Percentiles rank a stretch among this genome's conserved stretches.
Conservation (phyloP, 2,329 filamentous ascomycete species). For the Coniochaeta pulveracea region DNA sequence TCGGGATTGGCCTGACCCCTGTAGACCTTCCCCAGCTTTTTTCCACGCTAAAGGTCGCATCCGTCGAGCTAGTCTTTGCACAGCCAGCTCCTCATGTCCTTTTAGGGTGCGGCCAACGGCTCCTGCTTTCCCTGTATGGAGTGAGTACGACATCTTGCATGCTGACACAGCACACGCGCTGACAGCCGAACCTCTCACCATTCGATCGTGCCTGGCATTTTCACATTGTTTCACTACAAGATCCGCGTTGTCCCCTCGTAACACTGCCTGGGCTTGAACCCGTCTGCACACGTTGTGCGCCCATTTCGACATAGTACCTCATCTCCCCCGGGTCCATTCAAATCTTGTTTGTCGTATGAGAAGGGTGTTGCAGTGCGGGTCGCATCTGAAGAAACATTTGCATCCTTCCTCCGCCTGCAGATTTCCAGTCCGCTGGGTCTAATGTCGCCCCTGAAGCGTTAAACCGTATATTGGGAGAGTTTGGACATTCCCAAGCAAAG, state of each 20-base stretch:
- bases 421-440: background rate
- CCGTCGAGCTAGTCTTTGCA: too few species aligned
- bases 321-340: background rate
- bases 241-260: conserved; percentile 4
- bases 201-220: conserved; percentile 4
- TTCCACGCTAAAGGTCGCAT: too few species aligned
- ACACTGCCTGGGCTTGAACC: background rate
- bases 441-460: conserved; percentile 2
- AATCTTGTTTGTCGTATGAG: conserved; percentile 1
- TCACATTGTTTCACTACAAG: conserved; percentile 4
- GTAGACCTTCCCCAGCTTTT: too few species aligned
- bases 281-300: too few species aligned
- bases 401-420: background rate
- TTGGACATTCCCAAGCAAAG: background rate
- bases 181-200: background rate
- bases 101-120: too few species aligned
- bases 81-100: too few species aligned
- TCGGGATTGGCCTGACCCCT: too few species aligned
- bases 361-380: too few species aligned
- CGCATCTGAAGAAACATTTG: too few species aligned
- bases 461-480: conserved; percentile 1
- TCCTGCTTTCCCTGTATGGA: too few species aligned
- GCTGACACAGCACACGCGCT: conserved; percentile 1
- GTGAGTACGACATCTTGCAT: background rate
- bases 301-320: conserved; percentile 1